Percentiles rank a stretch among this genome's conserved stretches.
phyloP scores from a whole-genome alignment of 1,139 yeast genomes.

The Meyerozyma guilliermondii region DNA sequence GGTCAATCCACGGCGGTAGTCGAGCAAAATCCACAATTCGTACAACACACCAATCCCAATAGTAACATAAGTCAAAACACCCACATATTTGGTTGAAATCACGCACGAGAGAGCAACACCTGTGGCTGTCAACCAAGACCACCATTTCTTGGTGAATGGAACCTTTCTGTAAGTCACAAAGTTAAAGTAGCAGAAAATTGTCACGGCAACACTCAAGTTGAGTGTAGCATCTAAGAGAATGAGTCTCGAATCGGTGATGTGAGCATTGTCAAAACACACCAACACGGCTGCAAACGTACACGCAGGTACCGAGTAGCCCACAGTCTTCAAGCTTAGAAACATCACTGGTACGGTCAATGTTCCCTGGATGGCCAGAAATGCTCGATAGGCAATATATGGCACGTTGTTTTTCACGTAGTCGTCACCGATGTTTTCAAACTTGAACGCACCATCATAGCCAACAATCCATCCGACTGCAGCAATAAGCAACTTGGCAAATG shows the following conservation, averaged over 20 bases:
- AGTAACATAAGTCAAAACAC: conserved; percentile 83
- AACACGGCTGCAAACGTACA: conserved; percentile 76
- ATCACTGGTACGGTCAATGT: conserved; percentile 76
- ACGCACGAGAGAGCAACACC: conserved; percentile 87
- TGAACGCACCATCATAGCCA: conserved; percentile 86
- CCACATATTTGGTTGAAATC: conserved; percentile 92
- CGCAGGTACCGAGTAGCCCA: conserved; percentile 75
- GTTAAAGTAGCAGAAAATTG: conserved; percentile 72
- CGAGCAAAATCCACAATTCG: conserved; percentile 86
- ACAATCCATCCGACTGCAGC: conserved; percentile 86
- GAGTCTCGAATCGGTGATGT: conserved; percentile 83
- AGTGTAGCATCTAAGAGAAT: conserved; percentile 89
- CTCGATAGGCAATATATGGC: conserved; percentile 85
- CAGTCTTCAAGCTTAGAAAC: conserved; percentile 76
- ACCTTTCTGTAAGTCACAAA: conserved; percentile 66
- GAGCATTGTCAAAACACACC: conserved; percentile 87
- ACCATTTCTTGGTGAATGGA: conserved; percentile 75
- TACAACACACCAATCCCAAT: conserved; percentile 80
- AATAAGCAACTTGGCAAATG: conserved; percentile 88
- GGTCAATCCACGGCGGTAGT: conserved; percentile 63
- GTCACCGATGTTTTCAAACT: conserved; percentile 89
- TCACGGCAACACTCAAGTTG: conserved; percentile 72
- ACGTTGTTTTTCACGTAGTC: conserved; percentile 69
- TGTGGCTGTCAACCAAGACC: conserved; percentile 78
- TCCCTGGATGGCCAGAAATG: conserved; percentile 79